Conservation (phyloP, 2,329 filamentous ascomycete species). For the Fusarium nelsonii region DNA sequence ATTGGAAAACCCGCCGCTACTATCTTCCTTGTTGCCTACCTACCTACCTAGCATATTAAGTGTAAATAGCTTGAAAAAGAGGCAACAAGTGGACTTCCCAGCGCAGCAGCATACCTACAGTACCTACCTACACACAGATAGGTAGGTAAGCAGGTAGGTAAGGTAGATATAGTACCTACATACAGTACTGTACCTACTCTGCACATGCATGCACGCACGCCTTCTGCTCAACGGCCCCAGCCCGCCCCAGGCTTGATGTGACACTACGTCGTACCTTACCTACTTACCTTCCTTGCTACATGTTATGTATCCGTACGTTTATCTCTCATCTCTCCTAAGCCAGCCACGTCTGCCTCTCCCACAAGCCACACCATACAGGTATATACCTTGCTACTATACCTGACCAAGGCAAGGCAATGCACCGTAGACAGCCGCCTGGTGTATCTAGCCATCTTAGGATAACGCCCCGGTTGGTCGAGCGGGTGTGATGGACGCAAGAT, state of each 20-base stretch:
- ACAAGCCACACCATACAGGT: slow-evolving; percentile 34
- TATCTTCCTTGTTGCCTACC: background rate
- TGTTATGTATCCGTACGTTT: slow-evolving; percentile 10
- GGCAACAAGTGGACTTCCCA: slow-evolving; percentile 10
- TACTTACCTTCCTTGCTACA: slow-evolving; percentile 13
- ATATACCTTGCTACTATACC: slow-evolving; percentile 26
- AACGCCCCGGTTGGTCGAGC: slow-evolving; percentile 38
- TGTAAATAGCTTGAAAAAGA: background rate
- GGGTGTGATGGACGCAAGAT: slow-evolving; percentile 40
- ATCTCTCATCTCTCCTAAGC: slow-evolving; percentile 33
- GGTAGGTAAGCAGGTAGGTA: no score
- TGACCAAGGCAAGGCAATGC: slow-evolving; percentile 16
- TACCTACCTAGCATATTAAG: background rate
- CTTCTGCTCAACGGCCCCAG: slow-evolving; percentile 22
- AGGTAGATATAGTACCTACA: background rate
- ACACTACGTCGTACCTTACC: slow-evolving; percentile 28
- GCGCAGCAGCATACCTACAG: slow-evolving; percentile 16
- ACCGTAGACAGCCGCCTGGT: slow-evolving; percentile 27
- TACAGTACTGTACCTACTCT: background rate
- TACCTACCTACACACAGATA: background rate
- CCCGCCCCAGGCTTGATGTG: slow-evolving; percentile 30
- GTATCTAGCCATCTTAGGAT: slow-evolving; percentile 39
- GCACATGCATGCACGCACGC: background rate
- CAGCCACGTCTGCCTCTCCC: slow-evolving; percentile 36
- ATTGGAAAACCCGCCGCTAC: background rate